Evolutionary conservation across 2,329 filamentous ascomycete genomes (phyloP), one percentile per base, ranked within the genome.

Genomic region (Calonectria ilicicola): DNA sequence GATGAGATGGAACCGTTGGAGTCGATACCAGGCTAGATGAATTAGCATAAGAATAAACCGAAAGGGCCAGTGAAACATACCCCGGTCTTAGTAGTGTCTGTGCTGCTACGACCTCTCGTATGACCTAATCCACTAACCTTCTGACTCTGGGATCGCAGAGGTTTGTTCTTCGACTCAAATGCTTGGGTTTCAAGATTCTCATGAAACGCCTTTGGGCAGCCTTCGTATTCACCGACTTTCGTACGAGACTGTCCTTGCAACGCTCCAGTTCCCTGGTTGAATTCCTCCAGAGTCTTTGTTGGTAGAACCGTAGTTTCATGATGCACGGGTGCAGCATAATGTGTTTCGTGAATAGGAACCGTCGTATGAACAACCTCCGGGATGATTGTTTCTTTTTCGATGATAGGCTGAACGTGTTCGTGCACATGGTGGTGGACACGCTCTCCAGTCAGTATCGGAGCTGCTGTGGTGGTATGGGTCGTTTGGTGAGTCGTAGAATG

Each of bases 331-430:
- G 89, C 86, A 64, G 92, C 91, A 78, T 94, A 91, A 80, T 95
- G 93, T 2, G 90, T 89, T 84, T 95, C 93, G 75, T 95, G 93
- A 49, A 95, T 88, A 0, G 93, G 93, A 0, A 93, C 87, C 1
- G 92, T 94, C 27, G 91, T 94, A 85, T 95, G 93, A 1, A 94
- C 87, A 4, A 95, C 89, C 19, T 90, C 87, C 2, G 92, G 92
- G 75, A 93, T 89, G 32, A 94, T 85, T 1, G 89, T 91, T 76
- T 94, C 91, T 81, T 93, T 94, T 64, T 95, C 87, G 42, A 95
- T 86, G 0, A 95, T 88, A 0, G 93, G 93, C 81, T 95, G 92
- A 60, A 95, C 89, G 35, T 90, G 91, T 82, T 94, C 92, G 74
- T 93, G 91, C 3, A 93, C 88, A 67, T 90, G 85, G 68, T 86